phyloP scores from a whole-genome alignment of 2,329 filamentous ascomycete species.

The Balansia obtecta region DNA sequence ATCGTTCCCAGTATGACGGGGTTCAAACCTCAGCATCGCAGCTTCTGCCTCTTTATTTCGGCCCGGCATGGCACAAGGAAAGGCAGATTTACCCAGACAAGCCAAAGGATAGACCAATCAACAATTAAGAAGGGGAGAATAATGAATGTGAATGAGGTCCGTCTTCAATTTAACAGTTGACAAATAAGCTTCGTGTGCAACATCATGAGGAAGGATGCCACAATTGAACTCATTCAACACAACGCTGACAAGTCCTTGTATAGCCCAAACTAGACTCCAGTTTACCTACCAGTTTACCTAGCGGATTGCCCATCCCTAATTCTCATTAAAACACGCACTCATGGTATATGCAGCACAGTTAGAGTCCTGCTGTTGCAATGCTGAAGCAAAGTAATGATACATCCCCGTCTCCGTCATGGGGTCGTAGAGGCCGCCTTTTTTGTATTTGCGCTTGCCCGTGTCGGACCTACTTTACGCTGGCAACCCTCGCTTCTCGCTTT shows the following conservation, averaged over 20 bases:
- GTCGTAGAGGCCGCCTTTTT: background rate
- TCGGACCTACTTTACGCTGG: conserved; percentile 24
- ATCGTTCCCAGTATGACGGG: background rate
- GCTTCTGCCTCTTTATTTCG: background rate
- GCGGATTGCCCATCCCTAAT: background rate
- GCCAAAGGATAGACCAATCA: no score
- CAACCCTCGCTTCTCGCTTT: conserved; percentile 82
- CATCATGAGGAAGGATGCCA: no score
- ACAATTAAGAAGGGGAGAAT: no score
- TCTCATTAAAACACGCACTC: background rate
- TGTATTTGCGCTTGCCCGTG: background rate
- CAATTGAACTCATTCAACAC: no score
- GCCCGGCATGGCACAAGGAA: background rate
- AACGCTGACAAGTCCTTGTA: background rate
- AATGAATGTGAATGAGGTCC: no score
- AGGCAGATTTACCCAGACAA: no score
- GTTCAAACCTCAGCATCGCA: background rate
- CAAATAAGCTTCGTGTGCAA: no score
- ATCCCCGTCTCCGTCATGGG: background rate
- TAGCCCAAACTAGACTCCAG: background rate
- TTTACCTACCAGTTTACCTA: background rate
- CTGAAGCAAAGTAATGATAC: background rate
- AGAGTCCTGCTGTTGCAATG: background rate
- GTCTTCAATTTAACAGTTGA: no score
- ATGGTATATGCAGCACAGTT: background rate